Percentiles rank a stretch among this genome's conserved stretches.
Evolutionary conservation across 441 rosid species (phyloP).

Genomic region (Codiaeum variegatum): DNA sequence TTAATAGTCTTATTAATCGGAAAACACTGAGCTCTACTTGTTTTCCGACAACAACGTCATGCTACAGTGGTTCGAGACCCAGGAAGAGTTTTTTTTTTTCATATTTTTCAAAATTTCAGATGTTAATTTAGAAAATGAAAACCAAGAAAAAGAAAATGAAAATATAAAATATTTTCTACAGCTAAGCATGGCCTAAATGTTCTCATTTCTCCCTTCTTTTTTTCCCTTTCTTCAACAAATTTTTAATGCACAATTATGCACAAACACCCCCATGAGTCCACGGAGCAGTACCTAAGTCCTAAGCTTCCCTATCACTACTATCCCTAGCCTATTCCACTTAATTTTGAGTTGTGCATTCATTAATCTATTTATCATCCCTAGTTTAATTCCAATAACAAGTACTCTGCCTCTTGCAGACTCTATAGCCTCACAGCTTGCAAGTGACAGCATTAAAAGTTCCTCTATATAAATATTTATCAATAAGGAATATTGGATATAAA

Average conservation of each 20-base stretch:
- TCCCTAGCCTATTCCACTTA: background rate
- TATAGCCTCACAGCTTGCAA: background rate
- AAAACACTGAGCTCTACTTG: too few species aligned
- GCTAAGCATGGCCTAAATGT: too few species aligned
- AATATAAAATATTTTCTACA: too few species aligned
- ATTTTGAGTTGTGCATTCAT: background rate
- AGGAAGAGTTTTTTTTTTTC: too few species aligned
- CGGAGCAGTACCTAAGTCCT: background rate
- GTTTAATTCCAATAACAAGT: background rate
- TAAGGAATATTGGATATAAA: conserved; percentile 3
- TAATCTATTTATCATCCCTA: background rate
- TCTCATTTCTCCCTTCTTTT: background rate
- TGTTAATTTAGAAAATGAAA: too few species aligned
- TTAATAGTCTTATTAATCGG: too few species aligned
- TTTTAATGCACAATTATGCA: background rate
- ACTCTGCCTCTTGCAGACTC: background rate
- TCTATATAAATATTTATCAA: background rate
- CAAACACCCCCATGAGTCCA: background rate
- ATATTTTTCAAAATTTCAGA: too few species aligned
- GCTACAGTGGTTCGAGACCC: too few species aligned
- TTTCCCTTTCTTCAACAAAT: background rate
- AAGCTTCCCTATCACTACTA: background rate
- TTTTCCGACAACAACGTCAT: too few species aligned
- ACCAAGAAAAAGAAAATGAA: too few species aligned
- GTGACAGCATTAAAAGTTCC: background rate